Conservation (phyloP, 2,329 filamentous ascomycete genomes). For the Didymella pinodella region DNA sequence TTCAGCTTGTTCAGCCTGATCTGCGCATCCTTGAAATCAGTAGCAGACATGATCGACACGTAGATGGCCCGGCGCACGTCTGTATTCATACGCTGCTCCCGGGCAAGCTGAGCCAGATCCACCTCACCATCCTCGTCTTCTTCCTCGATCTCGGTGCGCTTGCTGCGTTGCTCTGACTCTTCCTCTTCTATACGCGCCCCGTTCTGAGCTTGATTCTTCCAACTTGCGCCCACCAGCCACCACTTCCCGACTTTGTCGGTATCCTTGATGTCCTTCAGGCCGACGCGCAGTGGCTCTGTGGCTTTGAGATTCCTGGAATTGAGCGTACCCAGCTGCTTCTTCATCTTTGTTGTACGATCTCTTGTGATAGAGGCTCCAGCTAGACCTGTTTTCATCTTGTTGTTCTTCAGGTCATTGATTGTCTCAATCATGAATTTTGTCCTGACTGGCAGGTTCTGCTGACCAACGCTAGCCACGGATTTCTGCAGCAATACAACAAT, state of each 20-base stretch:
- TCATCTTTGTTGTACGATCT: conserved; percentile 87
- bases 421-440: conserved; percentile 98
- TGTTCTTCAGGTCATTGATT: conserved; percentile 94
- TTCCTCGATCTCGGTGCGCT: conserved; percentile 18
- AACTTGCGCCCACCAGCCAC: conserved; percentile 98
- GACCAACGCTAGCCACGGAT: conserved; percentile 71
- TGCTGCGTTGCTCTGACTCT: conserved; percentile 38
- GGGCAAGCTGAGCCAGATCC: conserved; percentile 77
- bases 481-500: conserved; percentile 82
- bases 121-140: conserved; percentile 53
- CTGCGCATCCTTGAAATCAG: conserved; percentile 84
- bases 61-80: conserved; percentile 91
- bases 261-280: conserved; percentile 81
- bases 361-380: conserved; percentile 75
- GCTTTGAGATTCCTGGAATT: conserved; percentile 74
- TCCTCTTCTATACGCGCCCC: conserved; percentile 50
- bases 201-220: conserved; percentile 60
- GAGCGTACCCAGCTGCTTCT: conserved; percentile 82
- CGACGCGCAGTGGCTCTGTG: conserved; percentile 81
- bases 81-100: conserved; percentile 85
- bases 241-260: conserved; percentile 91
- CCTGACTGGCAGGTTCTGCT: conserved; percentile 78
- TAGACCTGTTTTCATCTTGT: conserved; percentile 79
- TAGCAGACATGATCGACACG: conserved; percentile 84
- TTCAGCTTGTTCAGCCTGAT: conserved; percentile 80